A percentile compares a stretch with the other conserved stretches of the same genome.
phyloP scores from a whole-genome alignment of 2,329 filamentous ascomycete genomes.

The Ascomycota sp. region DNA sequence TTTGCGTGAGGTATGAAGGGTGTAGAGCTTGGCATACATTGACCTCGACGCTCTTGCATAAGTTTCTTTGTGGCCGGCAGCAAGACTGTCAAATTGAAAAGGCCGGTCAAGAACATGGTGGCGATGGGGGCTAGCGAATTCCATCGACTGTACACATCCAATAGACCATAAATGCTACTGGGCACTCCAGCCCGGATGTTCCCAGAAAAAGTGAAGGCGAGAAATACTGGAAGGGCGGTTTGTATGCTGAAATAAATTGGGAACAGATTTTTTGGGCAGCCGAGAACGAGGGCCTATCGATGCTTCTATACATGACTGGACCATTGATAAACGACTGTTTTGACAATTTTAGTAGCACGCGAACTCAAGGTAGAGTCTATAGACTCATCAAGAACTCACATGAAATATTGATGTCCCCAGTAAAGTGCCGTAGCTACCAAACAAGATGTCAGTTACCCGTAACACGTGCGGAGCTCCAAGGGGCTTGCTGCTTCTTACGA shows the following conservation, averaged over 20 bases:
- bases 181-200: constrained; percentile 23
- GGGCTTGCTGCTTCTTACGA: constrained; percentile 31
- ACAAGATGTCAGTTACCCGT: neutral
- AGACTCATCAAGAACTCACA: constrained; percentile 17
- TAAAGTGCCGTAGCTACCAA: constrained; percentile 68
- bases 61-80: constrained; percentile 53
- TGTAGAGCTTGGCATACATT: constrained; percentile 36
- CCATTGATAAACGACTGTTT: constrained; percentile 49
- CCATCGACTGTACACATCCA: constrained; percentile 38
- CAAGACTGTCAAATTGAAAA: constrained; percentile 47
- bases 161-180: constrained; percentile 28
- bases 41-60: constrained; percentile 55
- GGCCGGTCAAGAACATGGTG: constrained; percentile 45
- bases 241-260: constrained; percentile 78
- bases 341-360: neutral
- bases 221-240: constrained; percentile 44
- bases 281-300: constrained; percentile 62
- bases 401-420: constrained; percentile 77
- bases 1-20: too few species aligned
- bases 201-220: constrained; percentile 66
- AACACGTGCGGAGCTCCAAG: neutral
- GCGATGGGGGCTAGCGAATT: constrained; percentile 45
- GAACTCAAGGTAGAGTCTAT: too few species aligned
- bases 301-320: constrained; percentile 50
- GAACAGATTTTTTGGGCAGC: constrained; percentile 63